A percentile compares a stretch with the other conserved stretches of the same genome.
Evolutionary conservation across 1,139 yeast species (phyloP).

Genomic region (Hyphopichia khmerensis): DNA sequence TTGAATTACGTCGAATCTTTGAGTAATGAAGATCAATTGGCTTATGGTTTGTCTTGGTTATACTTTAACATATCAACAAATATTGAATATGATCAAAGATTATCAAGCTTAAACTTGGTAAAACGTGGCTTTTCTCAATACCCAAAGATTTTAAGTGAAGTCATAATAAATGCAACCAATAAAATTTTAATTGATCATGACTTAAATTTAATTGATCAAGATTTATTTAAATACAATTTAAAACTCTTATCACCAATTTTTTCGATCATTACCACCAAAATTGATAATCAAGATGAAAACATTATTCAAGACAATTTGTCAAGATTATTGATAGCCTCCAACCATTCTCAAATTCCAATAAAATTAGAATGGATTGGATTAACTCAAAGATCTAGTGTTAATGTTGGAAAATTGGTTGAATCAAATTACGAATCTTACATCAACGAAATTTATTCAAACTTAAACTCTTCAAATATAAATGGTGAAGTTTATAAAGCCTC

Average conservation of each 20-base stretch:
- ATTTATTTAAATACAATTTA: slow-evolving; percentile 15
- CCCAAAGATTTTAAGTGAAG: slow-evolving; percentile 16
- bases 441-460: slow-evolving; percentile 9
- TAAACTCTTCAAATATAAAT: not conserved
- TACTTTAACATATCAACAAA: slow-evolving; percentile 38
- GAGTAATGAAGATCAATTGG: slow-evolving; percentile 8
- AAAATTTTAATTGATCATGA: slow-evolving; percentile 14
- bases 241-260: slow-evolving; percentile 41
- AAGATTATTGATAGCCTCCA: slow-evolving; percentile 54
- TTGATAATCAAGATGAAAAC: slow-evolving; percentile 15
- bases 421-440: slow-evolving; percentile 40
- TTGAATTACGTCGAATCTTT: slow-evolving; percentile 8
- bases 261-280: slow-evolving; percentile 39
- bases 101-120: slow-evolving; percentile 28
- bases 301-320: slow-evolving; percentile 31
- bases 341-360: slow-evolving; percentile 42
- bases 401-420: slow-evolving; percentile 61
- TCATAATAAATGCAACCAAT: slow-evolving; percentile 17
- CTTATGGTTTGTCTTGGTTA: slow-evolving; percentile 41
- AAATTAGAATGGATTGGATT: slow-evolving; percentile 80
- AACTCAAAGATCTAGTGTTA: slow-evolving; percentile 58
- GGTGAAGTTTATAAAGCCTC: slow-evolving; percentile 40
- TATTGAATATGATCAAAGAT: slow-evolving; percentile 32
- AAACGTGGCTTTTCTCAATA: slow-evolving; percentile 16
- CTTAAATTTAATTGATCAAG: slow-evolving; percentile 16